Conservation (phyloP, 2,329 filamentous ascomycete genomes). For the Fusarium sp. region DNA sequence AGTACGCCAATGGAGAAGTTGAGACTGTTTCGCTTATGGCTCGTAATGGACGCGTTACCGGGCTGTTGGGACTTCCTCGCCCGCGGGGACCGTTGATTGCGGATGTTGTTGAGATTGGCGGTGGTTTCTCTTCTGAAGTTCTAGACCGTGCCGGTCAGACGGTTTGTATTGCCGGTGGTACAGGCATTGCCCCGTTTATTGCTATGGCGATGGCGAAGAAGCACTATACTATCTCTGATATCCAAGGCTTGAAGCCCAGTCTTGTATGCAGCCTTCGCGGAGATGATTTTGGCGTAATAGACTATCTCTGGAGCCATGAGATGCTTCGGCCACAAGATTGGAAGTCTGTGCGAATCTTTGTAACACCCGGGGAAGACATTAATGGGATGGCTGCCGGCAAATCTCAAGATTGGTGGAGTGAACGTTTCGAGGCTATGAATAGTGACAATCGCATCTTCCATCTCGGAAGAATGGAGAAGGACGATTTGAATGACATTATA, state of each 20-base stretch:
- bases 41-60: constrained; percentile 18
- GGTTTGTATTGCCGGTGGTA: constrained; percentile 8
- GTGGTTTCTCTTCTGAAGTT: neutral
- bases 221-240: fast-evolving
- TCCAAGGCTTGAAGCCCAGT: neutral
- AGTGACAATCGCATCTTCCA: neutral
- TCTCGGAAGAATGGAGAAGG: neutral
- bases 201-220: neutral
- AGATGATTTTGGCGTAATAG: neutral
- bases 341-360: neutral
- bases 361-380: constrained; percentile 5
- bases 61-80: constrained; percentile 14
- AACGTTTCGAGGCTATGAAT: neutral
- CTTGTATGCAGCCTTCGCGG: constrained; percentile 16
- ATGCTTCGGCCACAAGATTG: neutral
- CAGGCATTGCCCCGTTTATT: constrained; percentile 2
- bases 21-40: constrained; percentile 11
- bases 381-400: neutral
- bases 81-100: neutral
- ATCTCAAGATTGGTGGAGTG: constrained; percentile 6
- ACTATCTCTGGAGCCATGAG: constrained; percentile 2
- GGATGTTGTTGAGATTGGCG: neutral
- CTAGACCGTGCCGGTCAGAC: fast-evolving
- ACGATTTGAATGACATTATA: neutral
- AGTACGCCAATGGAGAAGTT: neutral